phyloP scores from a whole-genome alignment of 345 rosid species.

The Melastoma malabathricum region DNA sequence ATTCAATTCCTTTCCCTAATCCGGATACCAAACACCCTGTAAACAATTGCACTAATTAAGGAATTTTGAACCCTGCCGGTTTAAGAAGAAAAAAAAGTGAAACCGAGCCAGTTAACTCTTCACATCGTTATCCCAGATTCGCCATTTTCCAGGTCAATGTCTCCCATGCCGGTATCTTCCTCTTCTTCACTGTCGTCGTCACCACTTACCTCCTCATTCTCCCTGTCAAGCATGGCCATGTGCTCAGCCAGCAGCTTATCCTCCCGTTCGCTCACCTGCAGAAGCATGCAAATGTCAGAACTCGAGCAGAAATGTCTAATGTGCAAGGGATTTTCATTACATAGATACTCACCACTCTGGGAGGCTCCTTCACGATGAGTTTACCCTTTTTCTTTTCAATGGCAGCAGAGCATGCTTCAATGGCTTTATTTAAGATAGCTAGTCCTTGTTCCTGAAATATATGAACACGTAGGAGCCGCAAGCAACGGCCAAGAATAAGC shows the following conservation, averaged over 20 bases:
- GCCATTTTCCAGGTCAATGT: slow-evolving; percentile 55
- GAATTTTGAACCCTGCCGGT: no score
- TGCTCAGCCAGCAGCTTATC: slow-evolving; percentile 90
- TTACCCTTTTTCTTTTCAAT: slow-evolving; percentile 77
- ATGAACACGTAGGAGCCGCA: not conserved
- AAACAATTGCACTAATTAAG: no score
- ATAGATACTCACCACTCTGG: slow-evolving; percentile 68
- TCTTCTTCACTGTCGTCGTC: slow-evolving; percentile 96
- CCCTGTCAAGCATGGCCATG: slow-evolving; percentile 75
- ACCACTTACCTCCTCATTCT: slow-evolving; percentile 80
- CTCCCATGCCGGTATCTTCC: slow-evolving; percentile 93
- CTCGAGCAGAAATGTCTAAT: not conserved
- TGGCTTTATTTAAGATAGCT: slow-evolving; percentile 56
- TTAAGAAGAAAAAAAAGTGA: no score
- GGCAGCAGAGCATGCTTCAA: slow-evolving; percentile 57
- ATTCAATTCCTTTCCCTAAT: no score
- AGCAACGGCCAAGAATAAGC: not conserved
- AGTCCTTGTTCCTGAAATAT: slow-evolving; percentile 76
- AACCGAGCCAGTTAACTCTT: not conserved
- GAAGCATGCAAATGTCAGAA: not conserved
- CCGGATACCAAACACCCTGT: no score
- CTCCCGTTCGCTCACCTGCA: slow-evolving; percentile 94
- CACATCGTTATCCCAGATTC: slow-evolving; percentile 48
- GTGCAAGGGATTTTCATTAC: not conserved
- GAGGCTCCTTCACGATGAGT: slow-evolving; percentile 62